Base-by-base conservation (phyloP, 2,329 filamentous ascomycete species). In the Metarhizium robertsii region DNA sequence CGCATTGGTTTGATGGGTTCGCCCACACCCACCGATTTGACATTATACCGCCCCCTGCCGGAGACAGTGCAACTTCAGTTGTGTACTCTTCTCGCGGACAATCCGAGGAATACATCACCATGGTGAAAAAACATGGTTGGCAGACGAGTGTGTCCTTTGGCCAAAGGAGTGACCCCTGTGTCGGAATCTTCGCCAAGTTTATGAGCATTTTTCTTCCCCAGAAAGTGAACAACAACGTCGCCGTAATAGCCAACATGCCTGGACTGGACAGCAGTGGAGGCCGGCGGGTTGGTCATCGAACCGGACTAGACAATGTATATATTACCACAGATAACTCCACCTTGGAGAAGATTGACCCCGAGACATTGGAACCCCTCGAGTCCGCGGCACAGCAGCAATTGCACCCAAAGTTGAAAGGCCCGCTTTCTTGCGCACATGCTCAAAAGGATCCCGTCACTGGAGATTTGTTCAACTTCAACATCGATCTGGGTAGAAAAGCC, bases 1-100 rank as follows among this genome's bases (percentile, higher is more conserved):
- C 77, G 1, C 88, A 94, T 67, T 94, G 89, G 89, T 94, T 94
- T 61, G 90, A 94, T 65, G 87, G 87, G 6, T 83, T 90, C 57
- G 79, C 83, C 3, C 81, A 88, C 55, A 76, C 83, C 1, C 87
- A 92, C 70, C 83, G 81, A 32, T 92, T 92, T 65, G 78, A 89
- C 56, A 86, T 92, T 36, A 63, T 82, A 3, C 66, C 77, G 0
- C 59, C 75, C 0, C 62, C 65, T 2, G 62, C 69, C 3, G 61
- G 59, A 2, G 59, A 61, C 3, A 58, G 57, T 32, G 65, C 64
- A 46, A 61, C 61, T 0, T 57, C 63, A 0, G 85, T 92, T 2
- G 73, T 78, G 29, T 92, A 92, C 67, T 86, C 85, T 6, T 94
- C 88, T 1, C 78, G 86, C 11, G 78, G 83, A 25, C 86, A 87